Conservation (phyloP, 495 filamentous ascomycete genomes). For the Talaromyces stipitatus region DNA sequence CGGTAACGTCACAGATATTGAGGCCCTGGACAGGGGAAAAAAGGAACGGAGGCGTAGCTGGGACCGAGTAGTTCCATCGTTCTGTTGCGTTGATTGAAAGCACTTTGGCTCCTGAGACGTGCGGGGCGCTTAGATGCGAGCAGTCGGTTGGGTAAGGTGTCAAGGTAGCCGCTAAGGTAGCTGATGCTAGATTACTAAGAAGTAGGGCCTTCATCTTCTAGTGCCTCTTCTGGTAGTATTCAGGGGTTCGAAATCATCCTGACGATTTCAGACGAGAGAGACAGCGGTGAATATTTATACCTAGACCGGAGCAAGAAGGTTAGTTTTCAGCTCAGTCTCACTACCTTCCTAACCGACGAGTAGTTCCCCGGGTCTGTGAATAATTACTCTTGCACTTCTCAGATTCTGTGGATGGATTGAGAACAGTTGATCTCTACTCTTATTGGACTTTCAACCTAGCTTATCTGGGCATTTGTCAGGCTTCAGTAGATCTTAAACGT, state of each 20-base stretch:
- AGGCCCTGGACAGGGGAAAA: not conserved
- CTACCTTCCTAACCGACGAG: no score
- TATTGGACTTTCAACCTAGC: not conserved
- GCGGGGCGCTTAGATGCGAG: not conserved
- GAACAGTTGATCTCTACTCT: not conserved
- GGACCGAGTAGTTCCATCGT: constrained; percentile 1
- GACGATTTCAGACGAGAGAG: not conserved
- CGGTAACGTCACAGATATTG: constrained; percentile 35
- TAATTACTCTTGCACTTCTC: not conserved
- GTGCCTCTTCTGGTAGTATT: not conserved
- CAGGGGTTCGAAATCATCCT: not conserved
- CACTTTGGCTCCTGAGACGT: constrained; percentile 1
- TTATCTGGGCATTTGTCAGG: not conserved
- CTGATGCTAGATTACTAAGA: not conserved
- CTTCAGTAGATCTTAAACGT: not conserved
- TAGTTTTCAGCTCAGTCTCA: not conserved
- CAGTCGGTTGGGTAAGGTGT: not conserved
- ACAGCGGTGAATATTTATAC: not conserved
- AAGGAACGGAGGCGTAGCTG: not conserved
- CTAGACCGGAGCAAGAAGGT: not conserved
- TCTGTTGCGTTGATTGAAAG: constrained; percentile 4
- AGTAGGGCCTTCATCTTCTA: not conserved
- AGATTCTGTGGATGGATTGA: not conserved
- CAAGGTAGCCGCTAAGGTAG: not conserved
- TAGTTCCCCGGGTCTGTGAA: not conserved